Evolutionary conservation across 345 rosid species (phyloP).

Genomic region (Lenwebbia sp.): DNA sequence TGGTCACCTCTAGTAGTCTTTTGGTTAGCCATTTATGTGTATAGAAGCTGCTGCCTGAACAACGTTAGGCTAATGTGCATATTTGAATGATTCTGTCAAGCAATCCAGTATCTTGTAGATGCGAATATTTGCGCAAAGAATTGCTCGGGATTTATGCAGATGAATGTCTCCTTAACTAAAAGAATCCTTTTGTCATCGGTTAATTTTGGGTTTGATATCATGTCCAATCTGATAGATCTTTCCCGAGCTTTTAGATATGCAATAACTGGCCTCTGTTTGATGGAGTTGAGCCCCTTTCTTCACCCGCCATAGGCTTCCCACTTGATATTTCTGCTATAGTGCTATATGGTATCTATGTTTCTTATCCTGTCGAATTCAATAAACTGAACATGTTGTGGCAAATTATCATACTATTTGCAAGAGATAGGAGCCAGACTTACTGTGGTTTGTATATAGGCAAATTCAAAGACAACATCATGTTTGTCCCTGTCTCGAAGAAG

Average conservation of each 20-base stretch:
- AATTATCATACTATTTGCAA: neutral
- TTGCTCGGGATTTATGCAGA: neutral
- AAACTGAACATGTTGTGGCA: neutral
- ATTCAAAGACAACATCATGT: slow-evolving; percentile 12
- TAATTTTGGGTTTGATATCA: neutral
- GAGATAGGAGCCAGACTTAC: neutral
- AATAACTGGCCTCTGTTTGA: neutral
- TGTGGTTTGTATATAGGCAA: slow-evolving; percentile 4
- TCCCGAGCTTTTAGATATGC: neutral
- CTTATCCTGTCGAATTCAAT: neutral
- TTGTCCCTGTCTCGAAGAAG: neutral
- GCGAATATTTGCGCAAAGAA: neutral
- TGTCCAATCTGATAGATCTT: neutral
- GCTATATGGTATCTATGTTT: neutral
- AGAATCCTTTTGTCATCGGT: neutral
- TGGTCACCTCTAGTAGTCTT: neutral
- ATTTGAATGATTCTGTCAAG: neutral
- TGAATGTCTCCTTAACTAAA: neutral
- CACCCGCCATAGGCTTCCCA: neutral
- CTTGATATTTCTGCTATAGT: rapidly evolving
- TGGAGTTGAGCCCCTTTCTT: neutral
- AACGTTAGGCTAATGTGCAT: neutral
- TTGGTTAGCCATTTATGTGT: neutral
- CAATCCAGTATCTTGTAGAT: neutral
- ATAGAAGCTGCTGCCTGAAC: neutral